These are phyloP conservation scores for Lecanicillium sp. DNA, from an alignment of 2,329 filamentous ascomycete species.

Conservation along the genomic window DNA sequence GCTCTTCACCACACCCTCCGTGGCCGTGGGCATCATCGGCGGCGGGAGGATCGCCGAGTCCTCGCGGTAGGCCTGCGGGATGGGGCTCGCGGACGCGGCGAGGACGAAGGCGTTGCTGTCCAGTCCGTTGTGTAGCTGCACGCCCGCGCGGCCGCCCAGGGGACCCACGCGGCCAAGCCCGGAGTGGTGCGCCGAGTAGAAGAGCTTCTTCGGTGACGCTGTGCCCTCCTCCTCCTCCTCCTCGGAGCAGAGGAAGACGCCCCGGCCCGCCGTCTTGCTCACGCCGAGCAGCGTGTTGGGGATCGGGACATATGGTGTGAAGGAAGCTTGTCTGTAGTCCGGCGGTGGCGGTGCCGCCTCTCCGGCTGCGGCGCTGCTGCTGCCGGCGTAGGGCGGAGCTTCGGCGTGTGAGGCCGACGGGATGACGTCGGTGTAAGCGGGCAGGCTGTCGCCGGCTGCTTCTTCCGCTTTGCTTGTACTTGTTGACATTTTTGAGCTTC, in stretches of 20 bases:
- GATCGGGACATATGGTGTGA: not conserved
- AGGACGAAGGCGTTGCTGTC: not conserved
- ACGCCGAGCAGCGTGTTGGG: not conserved
- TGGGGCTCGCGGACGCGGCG: not conserved
- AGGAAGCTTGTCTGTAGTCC: not conserved
- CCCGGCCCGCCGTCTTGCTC: not conserved
- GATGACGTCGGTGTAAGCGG: not conserved
- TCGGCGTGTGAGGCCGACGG: too few species aligned
- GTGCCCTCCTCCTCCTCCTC: not conserved
- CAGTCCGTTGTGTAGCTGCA: slow-evolving; percentile 1
- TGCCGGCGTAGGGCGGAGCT: not conserved
- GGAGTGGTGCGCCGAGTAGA: not conserved
- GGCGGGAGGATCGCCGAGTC: not conserved
- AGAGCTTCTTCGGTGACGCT: too few species aligned
- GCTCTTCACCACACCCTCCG: not conserved
- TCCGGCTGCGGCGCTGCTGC: not conserved
- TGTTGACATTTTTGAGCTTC: too few species aligned
- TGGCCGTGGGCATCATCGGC: not conserved
- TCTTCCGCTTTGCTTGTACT: not conserved
- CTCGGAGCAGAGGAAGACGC: not conserved
- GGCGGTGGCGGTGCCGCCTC: not conserved
- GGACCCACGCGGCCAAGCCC: not conserved
- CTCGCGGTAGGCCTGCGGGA: not conserved
- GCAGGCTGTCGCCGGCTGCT: not conserved
- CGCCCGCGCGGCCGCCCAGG: not conserved